Base-by-base conservation (phyloP, 2,329 filamentous ascomycete genomes). In the Lachnellula suecica region DNA sequence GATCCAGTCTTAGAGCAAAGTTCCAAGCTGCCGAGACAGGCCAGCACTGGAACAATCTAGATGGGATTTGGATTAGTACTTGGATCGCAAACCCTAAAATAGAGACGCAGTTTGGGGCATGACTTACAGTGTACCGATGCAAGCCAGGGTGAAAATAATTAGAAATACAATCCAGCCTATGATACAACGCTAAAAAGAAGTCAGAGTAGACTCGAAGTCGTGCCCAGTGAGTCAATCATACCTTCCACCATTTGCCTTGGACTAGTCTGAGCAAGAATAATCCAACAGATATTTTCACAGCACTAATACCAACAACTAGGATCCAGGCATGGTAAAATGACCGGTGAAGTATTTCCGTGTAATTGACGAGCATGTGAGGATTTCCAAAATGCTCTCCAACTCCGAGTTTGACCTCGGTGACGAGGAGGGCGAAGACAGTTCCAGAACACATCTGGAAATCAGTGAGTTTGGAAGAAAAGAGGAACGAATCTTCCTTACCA, bases 21-120 rank as follows among this genome's bases (percentile, higher is more conserved):
- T 76, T 65, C 77, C 77, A 80, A 0, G 70, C 68, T 11, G 76
- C 75, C 19, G 59, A 44, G 4, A 79, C 64, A 0, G 76, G 75
- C n/a, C 70, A 50, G 56, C 78, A 80, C 53, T 75, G 70, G 56
- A 79, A 76, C 22, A 79, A 70, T 15, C 53, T 57, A 19, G 24
- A 24, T 7, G 20, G n/a, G n/a, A 23, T 38, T 27, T 78, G 69
- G 15, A n/a, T 11, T 20, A n/a, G 27, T 37, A 11, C n/a, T 23
- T 24, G 4, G 20, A n/a, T 15, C 19, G 37, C 20, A 9, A 34
- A 17, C 4, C 10, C n/a, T 34, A 13, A 24, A 44, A 22, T 22
- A 19, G 25, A 44, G n/a, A n/a, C n/a, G 22, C 4, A 22, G 42
- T 44, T 35, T 15, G 10, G 44, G 17, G 24, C 2, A 27, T 19